phyloP scores from a whole-genome alignment of 139 green algal species.

The Closterium sp. region DNA sequence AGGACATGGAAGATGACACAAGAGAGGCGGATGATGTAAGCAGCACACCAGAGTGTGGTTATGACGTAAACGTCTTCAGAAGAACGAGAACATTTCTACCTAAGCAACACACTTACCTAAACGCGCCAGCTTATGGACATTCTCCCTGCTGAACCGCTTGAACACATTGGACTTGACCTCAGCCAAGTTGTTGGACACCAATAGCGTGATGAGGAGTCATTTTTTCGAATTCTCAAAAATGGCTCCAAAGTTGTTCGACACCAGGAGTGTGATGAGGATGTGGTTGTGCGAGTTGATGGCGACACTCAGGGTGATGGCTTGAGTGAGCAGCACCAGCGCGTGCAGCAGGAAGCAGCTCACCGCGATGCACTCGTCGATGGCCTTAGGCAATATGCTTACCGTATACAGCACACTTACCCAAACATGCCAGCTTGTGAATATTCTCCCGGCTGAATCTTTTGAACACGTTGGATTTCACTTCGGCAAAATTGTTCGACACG shows the following conservation, averaged over 20 bases:
- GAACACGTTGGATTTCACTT: conserved; percentile 65
- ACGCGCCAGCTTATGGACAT: conserved; percentile 51
- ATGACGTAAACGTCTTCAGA: too few relatives aligned
- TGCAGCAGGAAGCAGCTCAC: too few relatives aligned
- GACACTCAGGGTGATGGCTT: background rate
- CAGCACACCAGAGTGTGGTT: too few relatives aligned
- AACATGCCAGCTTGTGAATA: conserved; percentile 50
- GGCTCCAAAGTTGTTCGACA: conserved; percentile 6
- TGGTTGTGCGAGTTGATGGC: background rate
- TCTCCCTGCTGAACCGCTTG: conserved; percentile 56
- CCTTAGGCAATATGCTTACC: too few relatives aligned
- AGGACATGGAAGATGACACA: too few relatives aligned
- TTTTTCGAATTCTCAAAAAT: too few relatives aligned
- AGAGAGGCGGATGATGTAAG: too few relatives aligned
- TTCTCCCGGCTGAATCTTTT: conserved; percentile 59
- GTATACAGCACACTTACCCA: conserved; percentile 35
- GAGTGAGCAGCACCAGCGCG: too few relatives aligned
- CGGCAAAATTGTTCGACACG: conserved; percentile 63
- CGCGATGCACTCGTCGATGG: too few relatives aligned
- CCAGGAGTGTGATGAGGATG: background rate
- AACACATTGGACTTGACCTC: conserved; percentile 64
- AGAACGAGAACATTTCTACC: too few relatives aligned
- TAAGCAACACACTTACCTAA: background rate
- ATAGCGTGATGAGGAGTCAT: background rate
- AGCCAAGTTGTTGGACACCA: background rate